Evolutionary conservation across 176 grass and related monocot species (phyloP).

Genomic region (Leersia perrieri): DNA sequence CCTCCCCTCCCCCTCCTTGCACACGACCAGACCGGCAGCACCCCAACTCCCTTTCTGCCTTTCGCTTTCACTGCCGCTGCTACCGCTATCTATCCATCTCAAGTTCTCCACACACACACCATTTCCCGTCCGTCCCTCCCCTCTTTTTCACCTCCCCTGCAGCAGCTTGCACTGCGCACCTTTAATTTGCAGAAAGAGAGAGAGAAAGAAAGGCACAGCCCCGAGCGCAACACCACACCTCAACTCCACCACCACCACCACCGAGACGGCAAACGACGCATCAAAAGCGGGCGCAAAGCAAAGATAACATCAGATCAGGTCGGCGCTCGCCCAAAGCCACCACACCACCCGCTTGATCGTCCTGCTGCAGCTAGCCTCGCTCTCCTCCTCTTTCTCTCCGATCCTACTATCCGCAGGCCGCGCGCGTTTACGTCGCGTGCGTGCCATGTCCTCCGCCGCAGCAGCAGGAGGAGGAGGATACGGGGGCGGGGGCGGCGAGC

Average conservation of each 20-base stretch:
- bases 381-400: background rate
- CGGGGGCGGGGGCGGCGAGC: slow-evolving; percentile 24
- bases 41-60: slow-evolving; percentile 59
- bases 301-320: slow-evolving; percentile 18
- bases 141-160: slow-evolving; percentile 29
- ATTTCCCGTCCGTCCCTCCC: slow-evolving; percentile 42
- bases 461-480: slow-evolving; percentile 40
- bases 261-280: slow-evolving; percentile 19
- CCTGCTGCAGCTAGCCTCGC: background rate
- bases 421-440: background rate
- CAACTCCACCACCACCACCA: slow-evolving; percentile 31
- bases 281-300: slow-evolving; percentile 36
- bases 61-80: slow-evolving; percentile 60
- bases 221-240: slow-evolving; percentile 15
- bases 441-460: slow-evolving; percentile 64
- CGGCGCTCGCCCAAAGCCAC: slow-evolving; percentile 2
- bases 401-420: slow-evolving; percentile 39
- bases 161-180: slow-evolving; percentile 9
- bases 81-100: background rate
- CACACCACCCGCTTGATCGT: too few relatives aligned
- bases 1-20: background rate
- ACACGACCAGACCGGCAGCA: slow-evolving; percentile 26
- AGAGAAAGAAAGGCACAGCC: slow-evolving; percentile 31
- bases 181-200: slow-evolving; percentile 58
- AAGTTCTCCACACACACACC: too few relatives aligned